Base-by-base conservation (phyloP, 257 asterid genomes). In the Penstemon barbatus region DNA sequence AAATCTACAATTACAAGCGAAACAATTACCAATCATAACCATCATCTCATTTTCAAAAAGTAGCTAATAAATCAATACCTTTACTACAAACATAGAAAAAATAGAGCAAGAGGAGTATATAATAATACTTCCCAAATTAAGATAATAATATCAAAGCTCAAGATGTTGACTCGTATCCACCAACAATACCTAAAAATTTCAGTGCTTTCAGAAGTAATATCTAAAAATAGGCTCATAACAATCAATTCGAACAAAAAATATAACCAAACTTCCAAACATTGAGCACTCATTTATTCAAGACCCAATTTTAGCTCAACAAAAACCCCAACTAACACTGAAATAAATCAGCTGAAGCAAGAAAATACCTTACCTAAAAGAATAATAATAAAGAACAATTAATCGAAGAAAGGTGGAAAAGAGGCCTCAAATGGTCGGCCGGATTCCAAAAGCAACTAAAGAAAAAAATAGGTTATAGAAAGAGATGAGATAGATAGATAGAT, bases 391-490 rank as follows among this genome's bases (percentile, higher is more conserved):
- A 65, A 36, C 15, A 56, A 46, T 40, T 11, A 66, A 59, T 63
- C 36, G 66, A 69, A 74, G 75, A 74, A 68, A 63, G 75, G 65
- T 44, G 25, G 69, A 33, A 52, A 77, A 70, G 78, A 55, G 54
- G 58, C 68, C 76, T 7, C 56, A 72, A 68, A 38, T 60, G 57
- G 81, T 63, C 76, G 75, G 73, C 77, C 77, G 76, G 74, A 73
- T 61, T 69, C 69, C 46, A 41, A 74, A 63, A 72, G 33, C 33
- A 48, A 50, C 57, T 61, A 42, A 69, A 42, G 71, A 39, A 48
- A n/a, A 5, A 4, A 5, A n/a, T 40, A 60, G 76, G 43, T 33
- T 25, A 63, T 44, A 46, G 72, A 58, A 69, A 1, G 79, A 65
- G 63, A 65, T 61, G 71, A 15, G 18, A 15, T 15, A 15, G 18